Conservation (phyloP, 2,329 filamentous ascomycete genomes). For the Byssothecium circinans region DNA sequence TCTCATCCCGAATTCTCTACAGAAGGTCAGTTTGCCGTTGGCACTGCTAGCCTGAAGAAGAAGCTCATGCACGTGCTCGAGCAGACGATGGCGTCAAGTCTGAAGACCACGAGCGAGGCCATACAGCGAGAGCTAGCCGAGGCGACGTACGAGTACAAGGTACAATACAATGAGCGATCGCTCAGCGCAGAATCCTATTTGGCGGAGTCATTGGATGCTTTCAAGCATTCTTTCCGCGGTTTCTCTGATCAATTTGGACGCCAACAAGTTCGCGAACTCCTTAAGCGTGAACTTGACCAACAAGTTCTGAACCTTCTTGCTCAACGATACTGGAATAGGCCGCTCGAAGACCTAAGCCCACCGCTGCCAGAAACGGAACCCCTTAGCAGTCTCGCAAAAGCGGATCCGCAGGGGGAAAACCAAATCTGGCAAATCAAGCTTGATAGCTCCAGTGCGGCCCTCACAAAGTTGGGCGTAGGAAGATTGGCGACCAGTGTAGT, state of each 20-base stretch:
- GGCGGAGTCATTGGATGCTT: conserved; percentile 89
- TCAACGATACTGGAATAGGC: conserved; percentile 96
- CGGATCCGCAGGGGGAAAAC: conserved; percentile 70
- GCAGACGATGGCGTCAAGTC: conserved; percentile 91
- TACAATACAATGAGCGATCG: conserved; percentile 96
- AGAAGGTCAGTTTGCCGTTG: conserved; percentile 72
- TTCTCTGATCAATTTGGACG: conserved; percentile 89
- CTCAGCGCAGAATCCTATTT: conserved; percentile 95
- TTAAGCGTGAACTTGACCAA: conserved; percentile 93
- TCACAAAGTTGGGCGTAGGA: conserved; percentile 94
- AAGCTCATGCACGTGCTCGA: conserved; percentile 97
- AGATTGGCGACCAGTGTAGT: conserved; percentile 90
- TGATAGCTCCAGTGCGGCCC: conserved; percentile 83
- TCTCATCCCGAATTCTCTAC: conserved; percentile 82
- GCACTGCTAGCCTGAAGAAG: conserved; percentile 83
- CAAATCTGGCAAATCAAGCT: conserved; percentile 93
- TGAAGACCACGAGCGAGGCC: conserved; percentile 86
- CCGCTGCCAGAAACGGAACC: conserved; percentile 69
- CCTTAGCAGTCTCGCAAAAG: conserved; percentile 77
- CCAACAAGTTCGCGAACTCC: conserved; percentile 81
- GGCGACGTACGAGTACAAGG: conserved; percentile 97
- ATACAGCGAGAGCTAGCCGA: conserved; percentile 95
- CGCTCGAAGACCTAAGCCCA: conserved; percentile 77
- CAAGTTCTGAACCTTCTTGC: conserved; percentile 91
- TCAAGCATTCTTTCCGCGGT: conserved; percentile 97